Base-by-base conservation (phyloP, 495 filamentous ascomycete genomes). In the Peziza echinospora region DNA sequence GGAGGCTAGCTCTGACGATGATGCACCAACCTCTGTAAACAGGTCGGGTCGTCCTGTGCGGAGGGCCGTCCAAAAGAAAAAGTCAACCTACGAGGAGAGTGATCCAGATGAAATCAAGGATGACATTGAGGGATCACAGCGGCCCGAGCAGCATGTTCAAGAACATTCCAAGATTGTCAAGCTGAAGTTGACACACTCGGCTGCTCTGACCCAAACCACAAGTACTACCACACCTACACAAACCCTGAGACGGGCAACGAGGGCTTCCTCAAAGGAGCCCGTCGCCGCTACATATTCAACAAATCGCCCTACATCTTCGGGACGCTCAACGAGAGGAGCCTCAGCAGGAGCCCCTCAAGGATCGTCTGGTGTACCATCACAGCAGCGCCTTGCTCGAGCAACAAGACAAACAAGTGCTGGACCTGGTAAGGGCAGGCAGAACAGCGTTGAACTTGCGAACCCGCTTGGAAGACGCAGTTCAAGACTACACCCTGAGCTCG, bases 71-170 rank as follows among this genome's bases (percentile, higher is more conserved):
- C 45, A 26, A 55, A 51, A 8, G 45, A 52, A 5, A 47, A 25
- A 39, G 44, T 53, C 9, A 21, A 45, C 13, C 41, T 53, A 57
- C 26, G 47, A 37, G 10, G 54, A 57, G 26, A 54, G 56, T 5
- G 50, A 53, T 47, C 47, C 50, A 6, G 55, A 58, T 28, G 54
- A 57, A 24, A 43, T 42, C 26, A 49, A 57, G 8, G 34, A 53
- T 8, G 44, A 41, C 10, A 49, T 46, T 45, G 50, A 44, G n/a
- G 54, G 48, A 21, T n/a, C n/a, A n/a, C n/a, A n/a, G n/a, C n/a
- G n/a, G n/a, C n/a, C n/a, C n/a, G n/a, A n/a, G n/a, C n/a, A n/a
- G n/a, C n/a, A n/a, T n/a, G n/a, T n/a, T n/a, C n/a, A n/a, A n/a
- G n/a, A n/a, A n/a, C n/a, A n/a, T n/a, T n/a, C n/a, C n/a, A n/a